Base-by-base conservation (phyloP, 495 filamentous ascomycete genomes). In the Articulospora tetracladia region DNA sequence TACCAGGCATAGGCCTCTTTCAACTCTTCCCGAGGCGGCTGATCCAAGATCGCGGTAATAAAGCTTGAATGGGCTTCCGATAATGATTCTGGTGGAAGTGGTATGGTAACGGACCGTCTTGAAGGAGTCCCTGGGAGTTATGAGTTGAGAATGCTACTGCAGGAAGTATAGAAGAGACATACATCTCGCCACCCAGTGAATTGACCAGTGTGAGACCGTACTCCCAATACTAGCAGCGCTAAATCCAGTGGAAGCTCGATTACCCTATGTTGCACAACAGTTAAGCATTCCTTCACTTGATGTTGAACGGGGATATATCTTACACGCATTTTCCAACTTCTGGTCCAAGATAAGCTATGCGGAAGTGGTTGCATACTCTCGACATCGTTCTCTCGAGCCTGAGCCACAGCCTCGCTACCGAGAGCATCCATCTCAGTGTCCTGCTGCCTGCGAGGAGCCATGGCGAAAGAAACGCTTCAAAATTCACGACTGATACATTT, bases 131-230 rank as follows among this genome's bases (percentile, higher is more conserved):
- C 53, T 57, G 27, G 22, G n/a, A 27, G 15, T 19, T 47, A 15
- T 46, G 20, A 17, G 10, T 19, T 22, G 13, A 57, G 28, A 12
- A 57, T 8, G 32, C 25, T 47, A 11, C 11, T 26, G 19, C n/a
- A 8, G 25, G 36, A 3, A 25, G 36, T n/a, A 39, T 25, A 2
- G 30, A 55, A 30, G 24, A 3, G 6, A 56, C 30, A 23, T 23
- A 56, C 53, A 56, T 56, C 32, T n/a, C 10, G 53, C 53, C 3
- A 56, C 27, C 53, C 53, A 56, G 30, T 56, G 53, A 27, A 57
- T 36, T 28, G 55, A 57, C 55, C 55, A 57, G 19, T 57, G 55
- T 27, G 55, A 57, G 30, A 32, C 30, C 30, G 30, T 13, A 13
- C 30, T 32, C 28, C 28, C 34, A 19, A 55, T 55, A 39, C 53